Evolutionary conservation across 768 basidiomycete genomes (phyloP).

Genomic region (Gautieria morchelliformis): DNA sequence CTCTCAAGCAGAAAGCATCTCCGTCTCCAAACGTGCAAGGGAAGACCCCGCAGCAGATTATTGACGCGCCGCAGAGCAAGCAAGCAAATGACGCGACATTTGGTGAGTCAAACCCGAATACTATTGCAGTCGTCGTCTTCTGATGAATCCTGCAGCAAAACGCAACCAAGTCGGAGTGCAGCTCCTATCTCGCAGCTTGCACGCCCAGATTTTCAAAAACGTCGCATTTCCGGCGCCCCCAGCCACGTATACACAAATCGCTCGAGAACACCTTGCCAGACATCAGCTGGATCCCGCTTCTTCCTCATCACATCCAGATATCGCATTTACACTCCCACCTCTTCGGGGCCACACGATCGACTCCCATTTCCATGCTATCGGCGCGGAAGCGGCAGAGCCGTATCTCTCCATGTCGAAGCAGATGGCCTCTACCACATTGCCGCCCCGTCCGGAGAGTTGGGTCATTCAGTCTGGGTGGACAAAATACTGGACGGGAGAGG

Average conservation of each 20-base stretch:
- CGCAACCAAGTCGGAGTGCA: conserved; percentile 92
- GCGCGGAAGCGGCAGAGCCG: conserved; percentile 57
- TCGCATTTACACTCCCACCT: conserved; percentile 67
- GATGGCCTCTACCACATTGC: conserved; percentile 42
- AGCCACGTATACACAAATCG: conserved; percentile 56
- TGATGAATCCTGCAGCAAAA: conserved; percentile 32
- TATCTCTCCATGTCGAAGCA: conserved; percentile 62
- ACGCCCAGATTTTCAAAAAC: conserved; percentile 74
- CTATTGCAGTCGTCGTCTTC: not conserved
- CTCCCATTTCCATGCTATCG: conserved; percentile 84
- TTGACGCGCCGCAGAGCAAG: not conserved
- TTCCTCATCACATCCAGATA: conserved; percentile 51
- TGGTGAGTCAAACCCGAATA: not conserved
- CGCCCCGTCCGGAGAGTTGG: conserved; percentile 51
- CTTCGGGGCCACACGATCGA: conserved; percentile 75
- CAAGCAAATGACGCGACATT: not conserved
- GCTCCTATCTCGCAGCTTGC: conserved; percentile 72
- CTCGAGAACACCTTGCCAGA: conserved; percentile 67
- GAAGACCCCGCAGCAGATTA: not conserved
- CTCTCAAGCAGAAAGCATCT: not conserved
- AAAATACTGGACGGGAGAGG: conserved; percentile 58
- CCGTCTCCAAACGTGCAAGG: not conserved
- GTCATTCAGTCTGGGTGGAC: conserved; percentile 72
- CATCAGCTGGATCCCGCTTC: conserved; percentile 76
- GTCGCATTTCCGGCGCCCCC: conserved; percentile 54